Evolutionary conservation across 2,329 filamentous ascomycete genomes (phyloP).

Genomic region (Pseudopyricularia javanii): DNA sequence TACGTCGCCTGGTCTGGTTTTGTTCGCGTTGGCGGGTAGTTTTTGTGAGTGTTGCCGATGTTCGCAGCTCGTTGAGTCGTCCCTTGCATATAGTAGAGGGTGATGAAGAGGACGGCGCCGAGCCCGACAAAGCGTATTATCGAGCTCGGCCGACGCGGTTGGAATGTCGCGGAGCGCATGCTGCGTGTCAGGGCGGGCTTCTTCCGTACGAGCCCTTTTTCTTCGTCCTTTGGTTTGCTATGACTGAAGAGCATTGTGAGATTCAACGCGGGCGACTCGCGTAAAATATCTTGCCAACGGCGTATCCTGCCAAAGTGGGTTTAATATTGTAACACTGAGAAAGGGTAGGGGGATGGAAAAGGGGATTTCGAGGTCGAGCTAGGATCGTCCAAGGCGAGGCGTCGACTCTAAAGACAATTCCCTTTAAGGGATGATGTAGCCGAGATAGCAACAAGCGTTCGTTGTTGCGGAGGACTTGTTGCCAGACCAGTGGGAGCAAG

Average conservation of each 20-base stretch:
- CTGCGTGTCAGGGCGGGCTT: not conserved
- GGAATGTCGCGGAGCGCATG: slow-evolving; percentile 26
- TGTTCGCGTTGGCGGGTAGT: not conserved
- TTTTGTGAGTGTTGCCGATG: slow-evolving; percentile 1
- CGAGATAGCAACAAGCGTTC: too few species aligned
- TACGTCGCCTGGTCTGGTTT: not conserved
- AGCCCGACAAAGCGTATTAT: slow-evolving; percentile 24
- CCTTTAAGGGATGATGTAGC: too few species aligned
- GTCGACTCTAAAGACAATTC: too few species aligned
- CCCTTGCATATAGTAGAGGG: slow-evolving; percentile 17
- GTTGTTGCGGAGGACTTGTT: too few species aligned
- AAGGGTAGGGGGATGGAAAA: too few species aligned
- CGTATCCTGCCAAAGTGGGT: too few species aligned
- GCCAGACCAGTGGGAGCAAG: too few species aligned
- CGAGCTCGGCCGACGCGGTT: slow-evolving; percentile 24
- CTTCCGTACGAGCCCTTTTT: not conserved
- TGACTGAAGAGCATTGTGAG: not conserved
- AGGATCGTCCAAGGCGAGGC: too few species aligned
- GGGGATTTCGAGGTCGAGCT: too few species aligned
- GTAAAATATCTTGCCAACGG: too few species aligned
- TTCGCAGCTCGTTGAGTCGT: not conserved
- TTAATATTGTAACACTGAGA: too few species aligned
- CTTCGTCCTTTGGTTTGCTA: not conserved
- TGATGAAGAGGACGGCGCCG: slow-evolving; percentile 17
- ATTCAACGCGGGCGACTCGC: too few species aligned